Percentiles rank a stretch among this genome's conserved stretches.
phyloP scores from a whole-genome alignment of 139 green algal genomes.

The Chlorokybus atmophyticus region DNA sequence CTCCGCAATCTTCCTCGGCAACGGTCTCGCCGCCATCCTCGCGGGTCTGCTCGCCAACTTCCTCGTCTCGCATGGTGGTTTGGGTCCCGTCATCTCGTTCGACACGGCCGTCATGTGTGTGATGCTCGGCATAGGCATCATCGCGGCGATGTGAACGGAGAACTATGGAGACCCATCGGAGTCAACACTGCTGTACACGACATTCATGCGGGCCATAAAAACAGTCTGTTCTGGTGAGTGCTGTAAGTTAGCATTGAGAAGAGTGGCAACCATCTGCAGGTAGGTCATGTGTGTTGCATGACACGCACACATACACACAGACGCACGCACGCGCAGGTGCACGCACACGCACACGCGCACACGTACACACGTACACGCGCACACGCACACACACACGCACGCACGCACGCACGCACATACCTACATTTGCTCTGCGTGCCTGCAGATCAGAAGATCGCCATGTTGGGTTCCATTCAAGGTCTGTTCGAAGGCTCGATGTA shows the following conservation, averaged over 20 bases:
- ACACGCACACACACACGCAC: too few species aligned
- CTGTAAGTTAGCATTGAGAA: too few species aligned
- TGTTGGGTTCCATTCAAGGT: slow-evolving; percentile 77
- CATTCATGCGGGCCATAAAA: background rate
- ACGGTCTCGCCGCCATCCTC: slow-evolving; percentile 87
- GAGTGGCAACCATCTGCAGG: background rate
- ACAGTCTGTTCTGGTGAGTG: too few species aligned
- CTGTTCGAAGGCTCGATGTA: slow-evolving; percentile 95
- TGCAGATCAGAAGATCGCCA: slow-evolving; percentile 39
- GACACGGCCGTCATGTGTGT: slow-evolving; percentile 73
- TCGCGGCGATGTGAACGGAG: slow-evolving; percentile 72
- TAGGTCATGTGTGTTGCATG: background rate
- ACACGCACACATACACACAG: too few species aligned
- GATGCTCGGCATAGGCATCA: slow-evolving; percentile 53
- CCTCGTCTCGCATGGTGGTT: slow-evolving; percentile 52
- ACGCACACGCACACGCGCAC: too few species aligned
- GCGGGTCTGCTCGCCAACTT: slow-evolving; percentile 72
- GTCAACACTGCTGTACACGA: too few species aligned
- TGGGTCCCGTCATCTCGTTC: slow-evolving; percentile 89
- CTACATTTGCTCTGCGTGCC: background rate
- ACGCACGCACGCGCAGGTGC: too few species aligned
- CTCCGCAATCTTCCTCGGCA: slow-evolving; percentile 89
- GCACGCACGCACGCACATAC: too few species aligned
- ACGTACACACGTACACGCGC: too few species aligned
- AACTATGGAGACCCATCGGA: slow-evolving; percentile 72